Evolutionary conservation across 305 asterid species (phyloP).

Genomic region (Lippia alba): DNA sequence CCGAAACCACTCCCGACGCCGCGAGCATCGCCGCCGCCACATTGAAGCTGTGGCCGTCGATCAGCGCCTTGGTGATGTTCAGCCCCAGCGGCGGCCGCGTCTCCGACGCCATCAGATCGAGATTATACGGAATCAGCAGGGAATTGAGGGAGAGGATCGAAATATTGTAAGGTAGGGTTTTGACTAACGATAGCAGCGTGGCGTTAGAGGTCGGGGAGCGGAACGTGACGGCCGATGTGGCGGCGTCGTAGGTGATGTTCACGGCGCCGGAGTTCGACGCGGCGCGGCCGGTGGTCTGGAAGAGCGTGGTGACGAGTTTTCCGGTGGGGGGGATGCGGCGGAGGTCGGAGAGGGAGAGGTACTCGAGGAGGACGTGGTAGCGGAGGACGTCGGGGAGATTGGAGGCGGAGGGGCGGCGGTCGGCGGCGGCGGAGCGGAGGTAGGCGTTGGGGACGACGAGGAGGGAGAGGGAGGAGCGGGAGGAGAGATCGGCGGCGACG

Average conservation of each 20-base stretch:
- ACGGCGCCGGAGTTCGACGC: slow-evolving; percentile 59
- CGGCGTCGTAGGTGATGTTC: slow-evolving; percentile 59
- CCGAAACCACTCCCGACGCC: slow-evolving; percentile 81
- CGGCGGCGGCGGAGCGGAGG: slow-evolving; percentile 45
- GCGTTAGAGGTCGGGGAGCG: slow-evolving; percentile 69
- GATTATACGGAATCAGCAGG: slow-evolving; percentile 57
- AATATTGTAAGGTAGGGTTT: slow-evolving; percentile 57
- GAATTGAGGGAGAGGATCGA: slow-evolving; percentile 60
- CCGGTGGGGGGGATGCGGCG: slow-evolving; percentile 63
- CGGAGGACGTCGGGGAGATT: slow-evolving; percentile 74
- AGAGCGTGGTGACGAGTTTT: slow-evolving; percentile 66
- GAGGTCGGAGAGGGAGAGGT: slow-evolving; percentile 63
- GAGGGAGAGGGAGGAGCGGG: slow-evolving; percentile 50
- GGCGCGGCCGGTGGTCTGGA: slow-evolving; percentile 83
- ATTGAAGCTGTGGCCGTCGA: slow-evolving; percentile 80
- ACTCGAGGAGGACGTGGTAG: slow-evolving; percentile 79
- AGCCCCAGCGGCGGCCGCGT: slow-evolving; percentile 72
- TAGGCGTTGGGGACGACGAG: slow-evolving; percentile 46
- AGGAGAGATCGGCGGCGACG: slow-evolving; percentile 67
- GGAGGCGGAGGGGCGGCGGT: slow-evolving; percentile 39
- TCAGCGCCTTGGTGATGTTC: slow-evolving; percentile 71
- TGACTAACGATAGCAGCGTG: slow-evolving; percentile 53
- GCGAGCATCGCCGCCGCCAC: slow-evolving; percentile 82
- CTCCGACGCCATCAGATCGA: slow-evolving; percentile 82
- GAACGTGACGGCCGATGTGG: slow-evolving; percentile 49